Conservation (phyloP, 169 alveolate genomes). For the Babesia sp. region DNA sequence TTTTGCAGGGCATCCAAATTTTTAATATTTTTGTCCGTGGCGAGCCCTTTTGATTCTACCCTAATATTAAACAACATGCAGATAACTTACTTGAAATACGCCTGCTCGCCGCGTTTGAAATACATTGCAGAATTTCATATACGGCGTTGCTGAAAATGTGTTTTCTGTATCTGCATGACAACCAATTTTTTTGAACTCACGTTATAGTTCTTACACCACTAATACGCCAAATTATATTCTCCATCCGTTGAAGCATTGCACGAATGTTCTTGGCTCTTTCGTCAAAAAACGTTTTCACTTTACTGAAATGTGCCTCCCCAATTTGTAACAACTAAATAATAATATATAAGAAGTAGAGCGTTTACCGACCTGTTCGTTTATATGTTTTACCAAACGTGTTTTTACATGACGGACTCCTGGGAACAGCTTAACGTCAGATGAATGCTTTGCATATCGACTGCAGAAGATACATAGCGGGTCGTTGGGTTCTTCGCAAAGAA, state of each 20-base stretch:
- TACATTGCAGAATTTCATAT: not conserved
- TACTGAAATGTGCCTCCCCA: not conserved
- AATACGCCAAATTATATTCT: not conserved
- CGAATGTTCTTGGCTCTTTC: not conserved
- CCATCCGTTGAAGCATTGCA: not conserved
- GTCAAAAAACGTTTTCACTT: not conserved
- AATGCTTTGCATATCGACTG: not conserved
- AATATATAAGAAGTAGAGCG: not conserved
- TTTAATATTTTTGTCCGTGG: constrained; percentile 4
- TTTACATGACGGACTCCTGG: not conserved
- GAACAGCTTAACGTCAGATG: not conserved
- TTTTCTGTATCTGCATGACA: not conserved
- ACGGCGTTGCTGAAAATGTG: not conserved
- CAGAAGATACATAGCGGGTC: constrained; percentile 17
- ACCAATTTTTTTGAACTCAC: not conserved
- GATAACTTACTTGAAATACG: not conserved
- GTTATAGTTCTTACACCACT: not conserved
- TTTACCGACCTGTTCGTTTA: not conserved
- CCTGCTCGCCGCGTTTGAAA: not conserved
- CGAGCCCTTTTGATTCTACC: not conserved
- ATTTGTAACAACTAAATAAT: not conserved
- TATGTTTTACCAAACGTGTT: not conserved
- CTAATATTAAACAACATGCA: not conserved
- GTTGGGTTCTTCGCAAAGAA: not conserved
- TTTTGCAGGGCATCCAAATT: not conserved